Base-by-base conservation (phyloP, 2,329 filamentous ascomycete genomes). In the Grosmannia clavigera region DNA sequence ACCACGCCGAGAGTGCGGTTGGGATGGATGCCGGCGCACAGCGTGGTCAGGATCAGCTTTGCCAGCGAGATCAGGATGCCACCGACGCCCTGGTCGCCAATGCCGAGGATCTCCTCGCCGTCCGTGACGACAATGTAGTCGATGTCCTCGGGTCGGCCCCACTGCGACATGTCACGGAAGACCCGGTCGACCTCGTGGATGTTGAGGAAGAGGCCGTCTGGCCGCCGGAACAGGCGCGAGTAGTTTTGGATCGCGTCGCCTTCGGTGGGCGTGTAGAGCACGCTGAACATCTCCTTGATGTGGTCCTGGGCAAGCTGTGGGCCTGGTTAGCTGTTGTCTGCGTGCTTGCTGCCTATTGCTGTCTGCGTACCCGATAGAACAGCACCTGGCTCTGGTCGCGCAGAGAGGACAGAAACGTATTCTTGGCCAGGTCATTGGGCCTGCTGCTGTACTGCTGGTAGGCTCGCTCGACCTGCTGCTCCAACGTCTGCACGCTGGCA, bases 201-300 rank as follows among this genome's bases (percentile, higher is more conserved):
- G 66, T 87, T 90, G 57, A 95, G 72, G 65, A 90, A 95, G 66
- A 88, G 90, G 0, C 91, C 91, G 65, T 92, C 87, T 0, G 90
- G 88, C 22, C 82, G 78, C 12, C 91, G 76, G 67, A 95, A 95
- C 0, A 94, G 70, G 0, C 85, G 75, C 0, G 89, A 94, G 68
- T 89, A 95, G 64, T 92, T 88, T 65, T 89, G 83, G 57, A 95
- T 95, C 0, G 91, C 91, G 50, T 95, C 89, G 10, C 88, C 90
- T 72, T 95, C 90, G 0, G 91, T 95, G 0, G 91, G 91, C 0
- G 91, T 95, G 68, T 95, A 96, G 33, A 95, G 88, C n/a, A 95
- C 76, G 50, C 86, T 84, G 68, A 95, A 92, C 88, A 95, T 94
- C 68, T 95, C 90, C 64, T 88, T 85, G 25, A 95, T 73, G 66